Evolutionary conservation across 2,329 filamentous ascomycete species (phyloP).

Genomic region (Ceratocystis cubensis): DNA sequence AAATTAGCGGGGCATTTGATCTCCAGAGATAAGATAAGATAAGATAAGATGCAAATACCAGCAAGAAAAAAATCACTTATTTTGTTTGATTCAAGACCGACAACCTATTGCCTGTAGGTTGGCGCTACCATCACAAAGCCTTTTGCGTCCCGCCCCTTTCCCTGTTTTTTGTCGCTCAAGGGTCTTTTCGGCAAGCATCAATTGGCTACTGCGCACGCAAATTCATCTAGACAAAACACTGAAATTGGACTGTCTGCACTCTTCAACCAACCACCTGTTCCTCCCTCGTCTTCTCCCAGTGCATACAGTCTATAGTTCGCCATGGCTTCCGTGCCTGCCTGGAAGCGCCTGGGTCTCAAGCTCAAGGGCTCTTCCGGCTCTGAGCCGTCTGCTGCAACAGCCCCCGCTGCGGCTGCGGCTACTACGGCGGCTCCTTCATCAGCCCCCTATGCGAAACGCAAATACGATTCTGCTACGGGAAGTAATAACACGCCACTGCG

Average conservation of each 20-base stretch:
- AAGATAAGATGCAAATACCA: constrained; percentile 3
- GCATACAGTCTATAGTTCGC: constrained; percentile 35
- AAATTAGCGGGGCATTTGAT: constrained; percentile 7
- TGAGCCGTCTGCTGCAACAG: constrained; percentile 23
- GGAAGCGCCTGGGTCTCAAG: constrained; percentile 52
- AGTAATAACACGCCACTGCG: constrained; percentile 16
- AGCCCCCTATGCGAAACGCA: constrained; percentile 29
- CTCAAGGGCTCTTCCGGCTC: constrained; percentile 35
- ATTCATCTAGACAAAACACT: not conserved
- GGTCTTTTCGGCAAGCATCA: not conserved
- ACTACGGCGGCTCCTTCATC: not conserved
- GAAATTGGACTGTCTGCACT: not conserved
- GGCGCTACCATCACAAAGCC: not conserved
- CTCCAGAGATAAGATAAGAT: not conserved
- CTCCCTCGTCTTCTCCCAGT: constrained; percentile 21
- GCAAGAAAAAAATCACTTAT: constrained; percentile 14
- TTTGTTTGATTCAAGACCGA: not conserved
- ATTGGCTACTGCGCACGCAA: not conserved
- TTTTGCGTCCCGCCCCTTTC: not conserved
- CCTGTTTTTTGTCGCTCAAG: not conserved
- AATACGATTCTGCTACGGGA: constrained; percentile 23
- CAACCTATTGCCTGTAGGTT: no score
- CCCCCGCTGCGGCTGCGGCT: not conserved
- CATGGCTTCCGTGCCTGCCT: constrained; percentile 41
- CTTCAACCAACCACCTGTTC: not conserved